phyloP scores from a whole-genome alignment of 495 filamentous ascomycete genomes.

The Penicillium alfredii region DNA sequence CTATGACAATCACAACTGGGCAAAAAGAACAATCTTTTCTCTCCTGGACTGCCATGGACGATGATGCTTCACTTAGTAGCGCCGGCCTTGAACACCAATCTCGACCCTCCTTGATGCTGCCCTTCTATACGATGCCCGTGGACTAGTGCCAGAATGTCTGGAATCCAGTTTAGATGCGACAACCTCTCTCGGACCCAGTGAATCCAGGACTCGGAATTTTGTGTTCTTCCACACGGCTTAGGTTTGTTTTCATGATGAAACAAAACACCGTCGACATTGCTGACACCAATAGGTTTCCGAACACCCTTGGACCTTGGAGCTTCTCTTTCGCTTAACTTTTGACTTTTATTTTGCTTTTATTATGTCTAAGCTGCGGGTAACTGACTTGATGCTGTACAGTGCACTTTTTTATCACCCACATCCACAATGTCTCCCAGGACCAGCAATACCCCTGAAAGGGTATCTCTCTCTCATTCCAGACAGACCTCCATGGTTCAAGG shows the following conservation, averaged over 20 bases:
- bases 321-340: slow-evolving; percentile 7
- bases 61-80: slow-evolving; percentile 13
- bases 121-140: background rate
- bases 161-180: background rate
- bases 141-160: slow-evolving; percentile 1
- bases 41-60: slow-evolving; percentile 8
- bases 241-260: slow-evolving; percentile 11
- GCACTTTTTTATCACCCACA: slow-evolving; percentile 12
- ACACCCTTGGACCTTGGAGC: slow-evolving; percentile 22
- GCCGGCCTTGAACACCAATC: slow-evolving; percentile 1
- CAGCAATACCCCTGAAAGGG: slow-evolving; percentile 31
- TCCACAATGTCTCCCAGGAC: slow-evolving; percentile 36
- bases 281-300: slow-evolving; percentile 15
- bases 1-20: slow-evolving; percentile 1
- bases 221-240: slow-evolving; percentile 2
- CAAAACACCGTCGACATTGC: slow-evolving; percentile 1
- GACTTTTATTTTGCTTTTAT: slow-evolving; percentile 13
- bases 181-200: background rate
- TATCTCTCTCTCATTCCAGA: slow-evolving; percentile 36
- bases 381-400: slow-evolving; percentile 34
- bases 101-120: background rate
- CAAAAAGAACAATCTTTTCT: background rate
- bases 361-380: slow-evolving; percentile 18
- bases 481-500: slow-evolving; percentile 34
- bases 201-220: slow-evolving; percentile 5